phyloP scores from a whole-genome alignment of 179 eudicot species.

The Corrigiola litoralis region DNA sequence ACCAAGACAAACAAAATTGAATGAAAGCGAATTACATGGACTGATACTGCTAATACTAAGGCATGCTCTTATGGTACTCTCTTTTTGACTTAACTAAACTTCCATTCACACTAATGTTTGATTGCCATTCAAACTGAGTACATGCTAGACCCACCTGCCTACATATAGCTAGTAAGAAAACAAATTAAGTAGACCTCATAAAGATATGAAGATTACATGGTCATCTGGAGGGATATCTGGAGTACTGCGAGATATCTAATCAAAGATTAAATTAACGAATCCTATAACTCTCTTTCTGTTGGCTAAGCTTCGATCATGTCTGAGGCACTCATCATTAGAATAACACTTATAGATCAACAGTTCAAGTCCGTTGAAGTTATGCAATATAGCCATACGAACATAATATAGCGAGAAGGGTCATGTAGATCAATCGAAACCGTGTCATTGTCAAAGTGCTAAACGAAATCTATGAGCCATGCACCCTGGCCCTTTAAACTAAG shows the following conservation, averaged over 20 bases:
- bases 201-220: not conserved
- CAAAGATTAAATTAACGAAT: too few relatives aligned
- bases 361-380: conserved; percentile 1
- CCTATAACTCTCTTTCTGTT: too few relatives aligned
- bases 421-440: not conserved
- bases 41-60: conserved; percentile 3
- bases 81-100: conserved; percentile 35
- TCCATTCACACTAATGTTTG: conserved; percentile 26
- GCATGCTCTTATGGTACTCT: conserved; percentile 17
- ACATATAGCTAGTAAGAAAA: not conserved
- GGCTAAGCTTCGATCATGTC: not conserved
- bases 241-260: too few relatives aligned
- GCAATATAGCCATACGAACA: conserved; percentile 1
- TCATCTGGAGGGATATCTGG: too few relatives aligned
- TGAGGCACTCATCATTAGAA: not conserved
- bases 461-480: not conserved
- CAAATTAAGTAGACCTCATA: not conserved
- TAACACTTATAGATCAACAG: not conserved
- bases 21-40: conserved; percentile 26
- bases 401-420: not conserved
- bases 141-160: conserved; percentile 19
- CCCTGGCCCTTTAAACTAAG: conserved; percentile 28
- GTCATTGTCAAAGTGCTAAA: not conserved
- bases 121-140: conserved; percentile 9
- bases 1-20: conserved; percentile 24